Percentiles rank a stretch among this genome's conserved stretches.
Evolutionary conservation across 306 rosid genomes (phyloP).

Genomic region (Glycine soja): DNA sequence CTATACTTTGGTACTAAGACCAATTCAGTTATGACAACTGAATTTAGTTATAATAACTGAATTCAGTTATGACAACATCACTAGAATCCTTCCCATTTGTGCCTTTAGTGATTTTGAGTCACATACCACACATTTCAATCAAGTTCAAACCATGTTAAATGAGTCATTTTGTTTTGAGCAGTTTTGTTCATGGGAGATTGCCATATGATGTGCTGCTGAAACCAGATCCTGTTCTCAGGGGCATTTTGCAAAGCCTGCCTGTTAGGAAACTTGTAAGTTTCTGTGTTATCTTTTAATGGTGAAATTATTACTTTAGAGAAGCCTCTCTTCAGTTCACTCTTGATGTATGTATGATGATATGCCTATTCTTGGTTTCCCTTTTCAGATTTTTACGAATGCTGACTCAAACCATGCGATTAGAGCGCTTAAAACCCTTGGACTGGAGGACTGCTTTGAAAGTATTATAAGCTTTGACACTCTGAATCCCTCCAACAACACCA

Average conservation of each 20-base stretch:
- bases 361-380: conserved; percentile 1
- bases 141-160: not conserved
- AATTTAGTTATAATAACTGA: too few relatives aligned
- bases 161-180: conserved; percentile 47
- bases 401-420: conserved; percentile 66
- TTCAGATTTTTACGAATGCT: conserved; percentile 76
- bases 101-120: too few relatives aligned
- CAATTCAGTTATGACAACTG: too few relatives aligned
- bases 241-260: conserved; percentile 80
- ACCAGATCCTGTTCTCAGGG: conserved; percentile 77
- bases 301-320: not conserved
- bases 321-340: not conserved
- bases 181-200: conserved; percentile 88
- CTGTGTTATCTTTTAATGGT: not conserved
- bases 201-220: conserved; percentile 65
- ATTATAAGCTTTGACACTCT: conserved; percentile 84
- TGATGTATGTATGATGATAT: not conserved
- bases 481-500: conserved; percentile 48
- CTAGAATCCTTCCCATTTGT: too few relatives aligned
- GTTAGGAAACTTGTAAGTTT: conserved; percentile 76
- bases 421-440: conserved; percentile 77
- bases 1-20: too few relatives aligned
- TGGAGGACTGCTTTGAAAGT: conserved; percentile 87
- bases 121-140: too few relatives aligned
- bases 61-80: too few relatives aligned